These are phyloP conservation scores for Russula griseocarnosa DNA, from an alignment of 768 basidiomycete species.

Conservation along the genomic window DNA sequence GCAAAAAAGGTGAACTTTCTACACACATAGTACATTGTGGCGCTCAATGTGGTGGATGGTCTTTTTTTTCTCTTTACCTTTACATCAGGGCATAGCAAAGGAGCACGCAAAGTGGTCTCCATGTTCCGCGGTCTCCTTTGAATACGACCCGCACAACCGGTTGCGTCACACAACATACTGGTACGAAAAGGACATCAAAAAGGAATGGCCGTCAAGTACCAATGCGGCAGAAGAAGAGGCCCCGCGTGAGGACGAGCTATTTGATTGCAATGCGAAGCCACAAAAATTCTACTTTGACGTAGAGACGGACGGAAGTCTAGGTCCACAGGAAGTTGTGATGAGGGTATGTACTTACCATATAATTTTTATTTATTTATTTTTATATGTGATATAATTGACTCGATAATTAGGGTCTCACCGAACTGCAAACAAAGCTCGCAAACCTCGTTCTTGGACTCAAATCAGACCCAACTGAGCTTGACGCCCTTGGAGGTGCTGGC, in stretches of 20 bases:
- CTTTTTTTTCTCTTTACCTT: not conserved
- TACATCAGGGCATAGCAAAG: conserved; percentile 83
- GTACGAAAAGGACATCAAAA: conserved; percentile 77
- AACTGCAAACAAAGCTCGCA: conserved; percentile 76
- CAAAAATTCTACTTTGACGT: conserved; percentile 91
- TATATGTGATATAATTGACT: not conserved
- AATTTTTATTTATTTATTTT: not conserved
- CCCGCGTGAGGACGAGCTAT: conserved; percentile 73
- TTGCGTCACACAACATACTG: conserved; percentile 93
- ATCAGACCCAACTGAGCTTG: conserved; percentile 40
- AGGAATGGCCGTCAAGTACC: conserved; percentile 88
- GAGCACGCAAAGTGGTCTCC: conserved; percentile 99
- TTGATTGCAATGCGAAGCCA: conserved; percentile 86
- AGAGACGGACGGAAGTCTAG: conserved; percentile 88
- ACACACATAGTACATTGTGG: conserved; percentile 1
- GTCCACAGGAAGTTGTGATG: conserved; percentile 85
- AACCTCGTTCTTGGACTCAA: conserved; percentile 76
- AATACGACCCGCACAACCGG: conserved; percentile 98
- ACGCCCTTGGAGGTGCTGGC: conserved; percentile 43
- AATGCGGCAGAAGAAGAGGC: conserved; percentile 84
- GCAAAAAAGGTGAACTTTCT: conserved; percentile 79
- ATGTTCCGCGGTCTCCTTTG: conserved; percentile 89
- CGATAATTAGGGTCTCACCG: conserved; percentile 59
- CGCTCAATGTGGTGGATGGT: not conserved
- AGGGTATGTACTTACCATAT: conserved; percentile 53